phyloP scores from a whole-genome alignment of 768 basidiomycete species.

The Antrodiella citrinella region DNA sequence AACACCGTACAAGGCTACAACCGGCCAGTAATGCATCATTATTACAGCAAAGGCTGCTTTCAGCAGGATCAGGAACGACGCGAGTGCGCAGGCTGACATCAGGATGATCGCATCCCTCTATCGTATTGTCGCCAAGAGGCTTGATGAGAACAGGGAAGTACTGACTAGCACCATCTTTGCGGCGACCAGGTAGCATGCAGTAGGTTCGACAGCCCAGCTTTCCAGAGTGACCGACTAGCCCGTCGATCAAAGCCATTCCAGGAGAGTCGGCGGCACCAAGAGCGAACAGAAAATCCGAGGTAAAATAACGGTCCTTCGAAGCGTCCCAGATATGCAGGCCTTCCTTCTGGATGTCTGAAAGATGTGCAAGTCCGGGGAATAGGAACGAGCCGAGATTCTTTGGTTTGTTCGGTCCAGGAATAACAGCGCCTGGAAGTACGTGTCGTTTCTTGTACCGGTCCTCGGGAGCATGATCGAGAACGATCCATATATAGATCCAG shows the following conservation, averaged over 20 bases:
- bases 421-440: constrained; percentile 20
- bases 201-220: constrained; percentile 26
- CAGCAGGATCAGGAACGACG: background rate
- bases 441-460: constrained; percentile 21
- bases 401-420: constrained; percentile 24
- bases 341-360: constrained; percentile 19
- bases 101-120: constrained; percentile 23
- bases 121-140: constrained; percentile 18
- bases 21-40: too few species aligned
- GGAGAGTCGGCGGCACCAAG: constrained; percentile 8
- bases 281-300: constrained; percentile 4
- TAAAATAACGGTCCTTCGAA: background rate
- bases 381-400: constrained; percentile 24
- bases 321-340: constrained; percentile 25
- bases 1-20: too few species aligned
- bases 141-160: constrained; percentile 27
- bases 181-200: constrained; percentile 22
- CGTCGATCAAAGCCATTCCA: constrained; percentile 21
- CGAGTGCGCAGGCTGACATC: constrained; percentile 6
- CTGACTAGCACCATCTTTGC: constrained; percentile 15
- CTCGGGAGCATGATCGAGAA: constrained; percentile 17
- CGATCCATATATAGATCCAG: constrained; percentile 25
- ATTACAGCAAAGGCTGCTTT: too few species aligned
- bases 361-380: constrained; percentile 21
- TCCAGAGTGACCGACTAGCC: constrained; percentile 27